Base-by-base conservation (phyloP, 2,329 filamentous ascomycete genomes). In the Alternaria arbusti region DNA sequence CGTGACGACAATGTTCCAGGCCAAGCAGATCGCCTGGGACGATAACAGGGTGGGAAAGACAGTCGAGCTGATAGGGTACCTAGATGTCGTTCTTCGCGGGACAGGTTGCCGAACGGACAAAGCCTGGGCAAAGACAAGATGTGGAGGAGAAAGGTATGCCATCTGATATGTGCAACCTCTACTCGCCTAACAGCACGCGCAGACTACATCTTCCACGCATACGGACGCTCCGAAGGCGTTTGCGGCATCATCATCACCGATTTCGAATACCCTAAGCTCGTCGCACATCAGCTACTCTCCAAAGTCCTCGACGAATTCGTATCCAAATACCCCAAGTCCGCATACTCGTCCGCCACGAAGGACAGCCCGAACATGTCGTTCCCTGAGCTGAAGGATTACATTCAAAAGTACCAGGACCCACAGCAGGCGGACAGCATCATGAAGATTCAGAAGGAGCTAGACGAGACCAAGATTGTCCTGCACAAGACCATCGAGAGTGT, bases 401-500 rank as follows among this genome's bases (percentile, higher is more conserved):
- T 92, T n/a, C n/a, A n/a, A n/a, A n/a, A 90, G 70, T 97, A 94
- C 83, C 92, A 97, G 84, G 92, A 97, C 80, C 94, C 95, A 12
- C 86, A 90, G 76, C 88, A 96, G 82, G 94, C 93, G 70, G 94
- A 97, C 83, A 95, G 90, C 82, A 96, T 98, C 78, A 88, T 93
- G 85, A 94, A 93, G 86, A 97, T 99, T 74, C 95, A 98, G 82
- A 91, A 93, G 83, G 94, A 99, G 84, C 86, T 99, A 65, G 94
- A 98, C 77, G 94, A 97, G 86, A 98, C 95, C 65, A 98, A 97
- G 87, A 94, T 97, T 77, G 91, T 97, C 63, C 86, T 99, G 74
- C 94, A 98, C 84, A 97, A 98, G 88, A 97, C 96, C 47, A 97
- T 97, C 74, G 91, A 97, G 84, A 92, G 89, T 75, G 90, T 91